These are phyloP conservation scores for Fraxinus americana DNA, from an alignment of 257 asterid genomes.

Conservation along the genomic window DNA sequence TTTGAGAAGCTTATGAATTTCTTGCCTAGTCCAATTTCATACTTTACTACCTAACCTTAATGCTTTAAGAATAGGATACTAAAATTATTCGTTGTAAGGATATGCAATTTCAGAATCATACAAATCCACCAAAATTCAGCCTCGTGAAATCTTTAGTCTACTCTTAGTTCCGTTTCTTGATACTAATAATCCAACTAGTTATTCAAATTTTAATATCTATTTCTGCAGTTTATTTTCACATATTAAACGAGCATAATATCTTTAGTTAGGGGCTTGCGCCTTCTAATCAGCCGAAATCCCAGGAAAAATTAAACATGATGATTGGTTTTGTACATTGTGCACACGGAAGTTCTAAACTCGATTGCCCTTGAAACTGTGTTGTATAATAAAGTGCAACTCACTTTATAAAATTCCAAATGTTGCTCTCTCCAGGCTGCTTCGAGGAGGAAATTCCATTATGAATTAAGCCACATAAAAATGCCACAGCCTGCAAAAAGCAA, in stretches of 20 bases:
- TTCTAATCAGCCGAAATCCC: neutral
- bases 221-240: neutral
- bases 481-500: conserved; percentile 68
- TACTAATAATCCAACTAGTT: neutral
- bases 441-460: conserved; percentile 57
- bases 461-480: conserved; percentile 76
- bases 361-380: neutral
- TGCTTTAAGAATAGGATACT: neutral
- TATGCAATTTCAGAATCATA: neutral
- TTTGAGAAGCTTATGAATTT: neutral
- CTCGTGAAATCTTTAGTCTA: neutral
- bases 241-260: neutral
- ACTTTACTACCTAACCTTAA: neutral
- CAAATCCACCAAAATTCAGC: neutral
- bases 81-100: neutral
- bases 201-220: neutral
- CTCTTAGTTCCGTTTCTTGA: neutral
- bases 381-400: conserved; percentile 33
- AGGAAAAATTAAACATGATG: neutral
- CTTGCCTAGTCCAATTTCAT: neutral
- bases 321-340: neutral
- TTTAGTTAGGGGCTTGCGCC: neutral
- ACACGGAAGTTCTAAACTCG: conserved; percentile 12
- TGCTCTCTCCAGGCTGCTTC: conserved; percentile 43
- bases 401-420: conserved; percentile 59